A percentile compares a stretch with the other conserved stretches of the same genome.
These are phyloP conservation scores for Wickerhamiella nectarea DNA, from an alignment of 805 yeast species.

Conservation along the genomic window DNA sequence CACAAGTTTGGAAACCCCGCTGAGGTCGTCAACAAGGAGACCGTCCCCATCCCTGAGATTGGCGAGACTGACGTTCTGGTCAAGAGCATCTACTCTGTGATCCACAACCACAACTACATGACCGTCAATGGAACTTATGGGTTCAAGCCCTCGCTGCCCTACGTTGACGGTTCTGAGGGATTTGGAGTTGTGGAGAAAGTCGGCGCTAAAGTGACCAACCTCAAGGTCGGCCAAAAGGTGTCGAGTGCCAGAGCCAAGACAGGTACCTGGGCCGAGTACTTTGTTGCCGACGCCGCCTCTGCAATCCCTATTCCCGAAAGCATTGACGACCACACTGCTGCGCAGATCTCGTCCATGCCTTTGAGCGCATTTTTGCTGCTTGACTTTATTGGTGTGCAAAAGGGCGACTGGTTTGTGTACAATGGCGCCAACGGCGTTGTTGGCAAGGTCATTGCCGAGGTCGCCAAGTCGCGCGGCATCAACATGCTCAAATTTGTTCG, in stretches of 20 bases:
- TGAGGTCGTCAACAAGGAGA: constrained; percentile 10
- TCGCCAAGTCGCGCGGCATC: constrained; percentile 9
- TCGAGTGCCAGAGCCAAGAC: background rate
- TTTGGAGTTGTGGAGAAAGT: constrained; percentile 5
- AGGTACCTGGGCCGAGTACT: constrained; percentile 11
- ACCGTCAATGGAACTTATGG: constrained; percentile 5
- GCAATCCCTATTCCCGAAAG: constrained; percentile 3
- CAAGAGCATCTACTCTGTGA: constrained; percentile 1
- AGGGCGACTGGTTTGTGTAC: constrained; percentile 9
- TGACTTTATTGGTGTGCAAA: constrained; percentile 2
- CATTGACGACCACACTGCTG: constrained; percentile 8
- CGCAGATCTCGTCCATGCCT: constrained; percentile 9
- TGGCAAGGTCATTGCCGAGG: constrained; percentile 1
- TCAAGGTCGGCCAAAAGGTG: constrained; percentile 8
- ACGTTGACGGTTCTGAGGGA: constrained; percentile 5
- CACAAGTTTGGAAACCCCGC: constrained; percentile 6
- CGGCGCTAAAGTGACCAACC: constrained; percentile 3
- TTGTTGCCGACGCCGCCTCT: constrained; percentile 1
- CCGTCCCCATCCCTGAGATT: constrained; percentile 3
- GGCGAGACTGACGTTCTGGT: constrained; percentile 1
- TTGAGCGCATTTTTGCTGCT: constrained; percentile 5
- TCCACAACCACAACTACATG: constrained; percentile 6
- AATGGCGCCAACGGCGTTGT: constrained; percentile 9
- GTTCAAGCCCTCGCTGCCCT: constrained; percentile 4
- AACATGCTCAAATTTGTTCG: constrained; percentile 10